Percentiles rank a stretch among this genome's conserved stretches.
Conservation (phyloP, 176 grass and related monocot species). For the Cymbopogon citratus region DNA sequence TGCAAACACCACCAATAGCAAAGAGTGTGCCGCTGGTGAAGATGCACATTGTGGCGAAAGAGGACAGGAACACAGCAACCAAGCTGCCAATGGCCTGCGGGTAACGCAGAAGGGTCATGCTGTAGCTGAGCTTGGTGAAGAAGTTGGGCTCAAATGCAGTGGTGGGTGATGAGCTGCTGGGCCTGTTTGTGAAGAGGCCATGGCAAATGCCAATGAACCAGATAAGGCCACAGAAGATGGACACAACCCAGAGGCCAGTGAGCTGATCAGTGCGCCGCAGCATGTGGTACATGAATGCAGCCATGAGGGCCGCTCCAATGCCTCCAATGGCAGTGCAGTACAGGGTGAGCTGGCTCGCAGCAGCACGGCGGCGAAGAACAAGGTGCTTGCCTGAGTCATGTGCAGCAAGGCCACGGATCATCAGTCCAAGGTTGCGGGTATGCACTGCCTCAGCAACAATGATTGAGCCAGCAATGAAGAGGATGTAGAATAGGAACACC, state of each 20-base stretch:
- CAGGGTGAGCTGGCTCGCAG: conserved; percentile 55
- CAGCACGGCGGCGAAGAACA: conserved; percentile 54
- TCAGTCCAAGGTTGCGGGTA: conserved; percentile 70
- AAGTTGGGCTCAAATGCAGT: conserved; percentile 47
- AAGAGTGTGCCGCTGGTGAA: conserved; percentile 72
- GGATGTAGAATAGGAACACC: conserved; percentile 83
- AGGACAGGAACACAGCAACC: conserved; percentile 62
- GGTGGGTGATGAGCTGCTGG: conserved; percentile 46
- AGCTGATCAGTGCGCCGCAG: conserved; percentile 83
- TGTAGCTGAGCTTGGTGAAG: conserved; percentile 45
- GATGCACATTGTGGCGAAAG: conserved; percentile 91
- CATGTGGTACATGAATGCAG: conserved; percentile 93
- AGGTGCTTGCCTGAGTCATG: conserved; percentile 55
- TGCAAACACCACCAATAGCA: conserved; percentile 72
- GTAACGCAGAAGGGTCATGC: conserved; percentile 51
- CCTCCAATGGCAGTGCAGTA: conserved; percentile 65
- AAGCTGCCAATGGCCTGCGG: conserved; percentile 80
- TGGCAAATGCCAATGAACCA: conserved; percentile 84
- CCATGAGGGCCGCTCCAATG: conserved; percentile 80
- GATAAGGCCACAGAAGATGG: conserved; percentile 87
- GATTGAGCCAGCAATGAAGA: conserved; percentile 48
- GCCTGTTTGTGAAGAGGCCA: conserved; percentile 75
- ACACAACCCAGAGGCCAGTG: conserved; percentile 85
- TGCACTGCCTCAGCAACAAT: conserved; percentile 58
- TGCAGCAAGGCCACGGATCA: conserved; percentile 61